phyloP scores from a whole-genome alignment of 768 basidiomycete species.

The Lactarius psammicola region DNA sequence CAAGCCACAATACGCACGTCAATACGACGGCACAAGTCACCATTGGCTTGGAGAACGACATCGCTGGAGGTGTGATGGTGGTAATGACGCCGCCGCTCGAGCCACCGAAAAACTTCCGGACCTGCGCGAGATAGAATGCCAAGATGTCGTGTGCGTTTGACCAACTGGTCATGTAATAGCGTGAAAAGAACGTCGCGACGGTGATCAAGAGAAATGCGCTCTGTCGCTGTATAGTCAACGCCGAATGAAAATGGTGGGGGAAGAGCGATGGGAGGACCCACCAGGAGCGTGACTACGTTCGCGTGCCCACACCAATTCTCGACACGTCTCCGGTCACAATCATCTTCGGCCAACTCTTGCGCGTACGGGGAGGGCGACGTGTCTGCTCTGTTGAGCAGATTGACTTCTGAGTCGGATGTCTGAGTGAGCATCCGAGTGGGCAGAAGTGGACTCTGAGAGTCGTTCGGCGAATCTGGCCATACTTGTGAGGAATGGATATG shows the following conservation, averaged over 20 bases:
- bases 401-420: too few relatives aligned
- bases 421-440: too few relatives aligned
- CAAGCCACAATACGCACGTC: conserved; percentile 7
- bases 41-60: not conserved
- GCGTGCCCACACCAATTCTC: not conserved
- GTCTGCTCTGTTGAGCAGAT: too few relatives aligned
- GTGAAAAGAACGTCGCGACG: conserved; percentile 2
- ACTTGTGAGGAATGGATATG: too few relatives aligned
- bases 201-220: conserved; percentile 1
- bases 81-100: not conserved
- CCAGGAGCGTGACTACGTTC: conserved; percentile 7
- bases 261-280: not conserved
- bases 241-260: not conserved
- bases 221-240: not conserved
- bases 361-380: too few relatives aligned
- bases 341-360: too few relatives aligned
- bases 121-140: not conserved
- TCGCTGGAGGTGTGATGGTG: not conserved
- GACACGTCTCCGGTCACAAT: not conserved
- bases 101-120: not conserved
- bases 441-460: too few relatives aligned
- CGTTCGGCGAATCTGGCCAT: too few relatives aligned
- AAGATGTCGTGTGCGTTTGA: not conserved
- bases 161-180: not conserved
- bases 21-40: not conserved